Evolutionary conservation across 2,329 filamentous ascomycete genomes (phyloP), one percentile per base, ranked within the genome.

Genomic region (Cladophialophora exuberans): DNA sequence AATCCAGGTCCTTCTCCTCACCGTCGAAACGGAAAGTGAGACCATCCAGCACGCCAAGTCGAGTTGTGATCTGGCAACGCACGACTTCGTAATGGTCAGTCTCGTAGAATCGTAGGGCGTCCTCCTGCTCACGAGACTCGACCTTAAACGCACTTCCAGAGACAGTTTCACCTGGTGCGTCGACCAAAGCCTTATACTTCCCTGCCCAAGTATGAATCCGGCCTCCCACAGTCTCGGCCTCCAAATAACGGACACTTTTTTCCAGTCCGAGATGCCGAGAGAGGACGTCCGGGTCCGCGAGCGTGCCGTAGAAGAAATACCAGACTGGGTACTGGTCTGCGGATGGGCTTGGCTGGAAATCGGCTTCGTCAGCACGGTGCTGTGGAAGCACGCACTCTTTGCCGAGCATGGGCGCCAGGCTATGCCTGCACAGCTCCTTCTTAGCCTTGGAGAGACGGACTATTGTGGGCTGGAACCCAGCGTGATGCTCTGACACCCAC

Each of bases 301-400:
- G 64, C 0, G 69, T 75, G 10, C 73, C 71, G 56, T 76, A 76
- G 57, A 76, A 75, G 62, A 76, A 76, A 56, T 76, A 76, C 67
- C 68, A 74, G 0, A 78, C 70, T 0, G 69, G 70, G 38, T 66
- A 72, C 42, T 72, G 46, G 35, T 68, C 45, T 47, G 68, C 68
- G 0, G 65, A 11, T 15, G 64, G 67, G 10, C 35, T 23, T 7
- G 52, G 49, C 6, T 17, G 22, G 2, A 20, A 35, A 11, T 20
- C 3, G 23, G 17, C 39, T 17, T 50, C n/a, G 49, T 56, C 38
- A 2, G 60, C 63, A 2, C 67, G 59, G 49, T 63, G 49, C 47
- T 70, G 69, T 9, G 68, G 68, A 6, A 71, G 60, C 10, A 65
- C 69, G 3, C 56, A 41, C 20, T 71, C 65, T 31, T 57, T 20